Evolutionary conservation across 2,329 filamentous ascomycete species (phyloP), one percentile per base, ranked within the genome.

Genomic region (Ophiostoma angusticollis): DNA sequence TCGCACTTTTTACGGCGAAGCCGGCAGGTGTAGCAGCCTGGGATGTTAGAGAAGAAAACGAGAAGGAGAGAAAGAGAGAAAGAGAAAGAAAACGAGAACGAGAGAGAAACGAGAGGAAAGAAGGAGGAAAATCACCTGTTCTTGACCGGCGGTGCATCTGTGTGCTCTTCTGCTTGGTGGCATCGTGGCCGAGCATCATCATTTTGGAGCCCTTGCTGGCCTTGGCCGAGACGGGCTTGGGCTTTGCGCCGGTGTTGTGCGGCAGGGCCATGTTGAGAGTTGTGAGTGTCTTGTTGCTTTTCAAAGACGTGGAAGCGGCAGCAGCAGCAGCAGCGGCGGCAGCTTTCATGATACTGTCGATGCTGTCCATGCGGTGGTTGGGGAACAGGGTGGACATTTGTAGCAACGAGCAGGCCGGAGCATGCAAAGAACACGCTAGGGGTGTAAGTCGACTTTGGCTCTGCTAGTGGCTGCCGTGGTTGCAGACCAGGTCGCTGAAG

Each of bases 91-190:
- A 40, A n/a, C n/a, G n/a, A n/a, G n/a, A n/a, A n/a, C n/a, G n/a
- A n/a, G n/a, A n/a, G n/a, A n/a, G n/a, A n/a, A n/a, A 33, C 31
- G 9, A 32, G 16, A 32, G 11, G 16, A 34, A 21, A 34, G 23
- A 17, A 6, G 13, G n/a, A 3, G 12, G 17, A 34, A 37, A 22
- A 80, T 56, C 72, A 94, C 87, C 87, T 76, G 86, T 93, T 64
- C 89, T 78, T 61, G 89, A 95, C 55, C 89, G 77, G 59, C 86
- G 79, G 62, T 95, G 89, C 78, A 91, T 86, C 68, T 93, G 89
- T 54, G 77, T 65, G 33, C 30, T 40, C 62, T 83, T 80, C 55
- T 73, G 65, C 63, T 82, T 84, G 47, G 74, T 58, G 38, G n/a
- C n/a, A n/a, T n/a, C n/a, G n/a, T n/a, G n/a, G n/a, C n/a, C n/a